Evolutionary conservation across 805 yeast species (phyloP), one percentile per base, ranked within the genome.

Genomic region (Ogataea paraovalis): DNA sequence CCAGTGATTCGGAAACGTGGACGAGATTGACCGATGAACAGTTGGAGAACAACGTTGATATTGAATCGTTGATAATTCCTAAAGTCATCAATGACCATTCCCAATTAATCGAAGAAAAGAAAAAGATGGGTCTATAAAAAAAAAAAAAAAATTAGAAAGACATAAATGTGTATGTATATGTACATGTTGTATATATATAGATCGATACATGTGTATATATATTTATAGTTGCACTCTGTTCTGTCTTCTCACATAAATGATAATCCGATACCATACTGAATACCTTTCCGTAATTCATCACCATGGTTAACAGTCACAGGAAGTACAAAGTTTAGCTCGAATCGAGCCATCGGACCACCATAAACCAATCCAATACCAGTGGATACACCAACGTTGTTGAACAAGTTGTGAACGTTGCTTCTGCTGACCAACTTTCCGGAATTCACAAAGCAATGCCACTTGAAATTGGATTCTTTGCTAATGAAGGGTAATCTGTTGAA

Each of bases 21-120:
- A 65, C 79, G 44, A 72, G 63, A 51, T 62, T 88, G 30, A 44
- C 69, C 0, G 66, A 70, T 0, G 73, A 70, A 9, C 74, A 79
- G 49, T 57, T 66, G 2, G 54, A 62, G 2, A 59, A 65, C 2
- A 49, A 64, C 2, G 67, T 71, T 2, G 95, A 85, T 52, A 87
- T 92, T 48, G 98, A 92, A 66, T 77, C 84, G 28, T 51, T 83
- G 41, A 87, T 92, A 43, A 79, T 94, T 4, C 97, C 98, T 0
- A 78, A 75, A 43, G 91, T 90, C 4, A 74, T 87, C 23, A 61
- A 68, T 48, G 68, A 74, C 46, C 99, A 92, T 64, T 62, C 69
- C 4, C 55, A 58, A 2, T 88, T 94, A 90, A 81, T 86, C 27
- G 59, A 63, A 41, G 53, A 56, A 45, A 46, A 61, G 50, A 50